Evolutionary conservation across 768 basidiomycete species (phyloP).

Genomic region (Tylopilus vinaceipallidus): DNA sequence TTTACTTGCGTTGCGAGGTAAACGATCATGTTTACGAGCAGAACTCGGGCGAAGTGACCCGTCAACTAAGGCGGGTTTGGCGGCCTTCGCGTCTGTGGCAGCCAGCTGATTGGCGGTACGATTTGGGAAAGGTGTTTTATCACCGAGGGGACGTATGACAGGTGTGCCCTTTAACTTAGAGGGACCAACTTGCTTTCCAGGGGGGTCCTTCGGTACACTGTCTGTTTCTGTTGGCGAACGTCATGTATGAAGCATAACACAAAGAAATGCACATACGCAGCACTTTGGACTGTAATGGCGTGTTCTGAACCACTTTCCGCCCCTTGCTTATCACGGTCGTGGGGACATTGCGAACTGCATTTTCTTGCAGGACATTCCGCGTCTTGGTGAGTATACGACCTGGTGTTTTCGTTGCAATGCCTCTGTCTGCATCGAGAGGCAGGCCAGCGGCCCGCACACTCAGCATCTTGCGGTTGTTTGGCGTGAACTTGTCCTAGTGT

Average conservation of each 20-base stretch:
- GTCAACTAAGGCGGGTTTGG: conserved; percentile 40
- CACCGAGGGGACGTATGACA: conserved; percentile 52
- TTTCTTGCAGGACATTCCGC: conserved; percentile 45
- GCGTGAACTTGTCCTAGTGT: neutral
- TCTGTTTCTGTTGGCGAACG: conserved; percentile 17
- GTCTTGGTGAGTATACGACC: conserved; percentile 44
- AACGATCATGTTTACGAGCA: conserved; percentile 58
- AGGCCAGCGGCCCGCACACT: conserved; percentile 24
- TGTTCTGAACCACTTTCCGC: conserved; percentile 38
- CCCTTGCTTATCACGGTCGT: conserved; percentile 46
- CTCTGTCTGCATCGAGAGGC: conserved; percentile 28
- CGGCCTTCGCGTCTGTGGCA: conserved; percentile 36
- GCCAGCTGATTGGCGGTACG: conserved; percentile 38
- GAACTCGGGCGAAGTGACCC: conserved; percentile 63
- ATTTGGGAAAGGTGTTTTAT: conserved; percentile 79
- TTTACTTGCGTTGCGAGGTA: conserved; percentile 48
- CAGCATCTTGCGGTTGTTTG: conserved; percentile 25
- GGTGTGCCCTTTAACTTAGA: conserved; percentile 25
- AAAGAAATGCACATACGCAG: conserved; percentile 22
- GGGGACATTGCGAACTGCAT: conserved; percentile 39
- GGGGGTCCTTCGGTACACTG: conserved; percentile 17
- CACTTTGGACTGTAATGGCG: conserved; percentile 34
- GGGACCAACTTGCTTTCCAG: conserved; percentile 28
- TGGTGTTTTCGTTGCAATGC: conserved; percentile 48
- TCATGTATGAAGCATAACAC: neutral